Percentiles rank a stretch among this genome's conserved stretches.
Conservation (phyloP, 116 monocot genomes). For the Phalaenopsis hybrid region DNA sequence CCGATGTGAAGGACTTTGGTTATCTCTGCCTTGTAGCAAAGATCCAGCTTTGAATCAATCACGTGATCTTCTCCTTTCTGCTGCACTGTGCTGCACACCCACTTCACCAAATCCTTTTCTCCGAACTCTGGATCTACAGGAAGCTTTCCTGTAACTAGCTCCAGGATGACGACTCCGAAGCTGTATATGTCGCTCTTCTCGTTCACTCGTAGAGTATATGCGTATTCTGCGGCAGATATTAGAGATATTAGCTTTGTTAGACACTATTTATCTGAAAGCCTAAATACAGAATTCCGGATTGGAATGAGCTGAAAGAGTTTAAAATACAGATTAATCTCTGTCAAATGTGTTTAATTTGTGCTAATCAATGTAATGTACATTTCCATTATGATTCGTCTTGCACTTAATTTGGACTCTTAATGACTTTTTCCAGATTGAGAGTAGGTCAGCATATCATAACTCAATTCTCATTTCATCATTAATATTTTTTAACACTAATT, state of each 20-base stretch:
- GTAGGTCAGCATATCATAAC: no score
- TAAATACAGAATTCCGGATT: no score
- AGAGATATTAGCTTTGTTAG: neutral
- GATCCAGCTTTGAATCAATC: slow-evolving; percentile 41
- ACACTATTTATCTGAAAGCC: no score
- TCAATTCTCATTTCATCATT: no score
- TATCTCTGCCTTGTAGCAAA: slow-evolving; percentile 32
- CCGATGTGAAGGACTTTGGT: slow-evolving; percentile 43
- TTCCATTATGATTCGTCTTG: no score
- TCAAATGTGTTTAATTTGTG: no score
- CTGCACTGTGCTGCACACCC: slow-evolving; percentile 37
- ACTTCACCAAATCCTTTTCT: slow-evolving; percentile 57
- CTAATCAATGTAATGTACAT: no score
- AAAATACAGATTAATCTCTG: no score
- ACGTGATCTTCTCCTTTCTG: slow-evolving; percentile 45
- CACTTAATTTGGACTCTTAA: no score
- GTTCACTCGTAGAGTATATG: slow-evolving; percentile 60
- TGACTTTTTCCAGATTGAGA: no score
- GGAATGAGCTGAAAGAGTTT: no score
- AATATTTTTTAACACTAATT: no score
- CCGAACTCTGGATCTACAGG: slow-evolving; percentile 42
- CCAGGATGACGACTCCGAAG: slow-evolving; percentile 65
- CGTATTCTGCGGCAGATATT: slow-evolving; percentile 45
- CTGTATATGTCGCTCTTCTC: slow-evolving; percentile 78
- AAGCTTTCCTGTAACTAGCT: slow-evolving; percentile 49